Percentiles rank a stretch among this genome's conserved stretches.
Evolutionary conservation across 108 stramenopile species (phyloP).

Genomic region (Nitzschia inconspicua): DNA sequence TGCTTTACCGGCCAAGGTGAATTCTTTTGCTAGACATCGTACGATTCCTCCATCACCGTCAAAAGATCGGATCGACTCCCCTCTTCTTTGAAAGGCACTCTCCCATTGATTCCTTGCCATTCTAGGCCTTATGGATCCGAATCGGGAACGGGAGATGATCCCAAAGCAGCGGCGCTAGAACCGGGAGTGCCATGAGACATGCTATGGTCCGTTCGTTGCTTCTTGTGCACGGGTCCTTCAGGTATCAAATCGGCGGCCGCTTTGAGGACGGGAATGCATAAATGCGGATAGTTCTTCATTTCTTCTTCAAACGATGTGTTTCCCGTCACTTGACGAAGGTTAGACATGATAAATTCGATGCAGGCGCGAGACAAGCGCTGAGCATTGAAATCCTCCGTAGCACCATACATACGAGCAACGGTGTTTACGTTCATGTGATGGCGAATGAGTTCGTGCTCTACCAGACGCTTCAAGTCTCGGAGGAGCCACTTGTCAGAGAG

Average conservation of each 20-base stretch:
- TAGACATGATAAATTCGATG: constrained; percentile 88
- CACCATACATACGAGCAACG: constrained; percentile 86
- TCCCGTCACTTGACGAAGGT: constrained; percentile 81
- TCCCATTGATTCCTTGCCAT: no score
- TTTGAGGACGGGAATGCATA: constrained; percentile 88
- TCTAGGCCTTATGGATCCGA: constrained; percentile 39
- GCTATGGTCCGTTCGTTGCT: constrained; percentile 52
- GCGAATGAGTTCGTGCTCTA: constrained; percentile 86
- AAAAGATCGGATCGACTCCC: no score
- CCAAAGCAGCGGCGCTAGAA: constrained; percentile 12
- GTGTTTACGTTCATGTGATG: constrained; percentile 75
- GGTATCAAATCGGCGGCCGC: constrained; percentile 91
- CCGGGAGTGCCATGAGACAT: constrained; percentile 16
- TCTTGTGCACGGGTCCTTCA: constrained; percentile 77
- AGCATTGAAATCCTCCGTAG: constrained; percentile 86
- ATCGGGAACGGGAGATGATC: constrained; percentile 52
- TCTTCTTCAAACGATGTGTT: constrained; percentile 84
- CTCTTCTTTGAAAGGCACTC: no score
- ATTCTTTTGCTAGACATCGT: no score
- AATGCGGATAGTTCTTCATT: constrained; percentile 86
- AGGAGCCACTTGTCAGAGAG: constrained; percentile 86
- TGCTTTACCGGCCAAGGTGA: no score
- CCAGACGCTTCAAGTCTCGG: constrained; percentile 81
- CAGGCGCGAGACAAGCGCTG: constrained; percentile 70
- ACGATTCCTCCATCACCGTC: no score